Conservation (phyloP, 106 monocot species). For the Cymbidium sinense region DNA sequence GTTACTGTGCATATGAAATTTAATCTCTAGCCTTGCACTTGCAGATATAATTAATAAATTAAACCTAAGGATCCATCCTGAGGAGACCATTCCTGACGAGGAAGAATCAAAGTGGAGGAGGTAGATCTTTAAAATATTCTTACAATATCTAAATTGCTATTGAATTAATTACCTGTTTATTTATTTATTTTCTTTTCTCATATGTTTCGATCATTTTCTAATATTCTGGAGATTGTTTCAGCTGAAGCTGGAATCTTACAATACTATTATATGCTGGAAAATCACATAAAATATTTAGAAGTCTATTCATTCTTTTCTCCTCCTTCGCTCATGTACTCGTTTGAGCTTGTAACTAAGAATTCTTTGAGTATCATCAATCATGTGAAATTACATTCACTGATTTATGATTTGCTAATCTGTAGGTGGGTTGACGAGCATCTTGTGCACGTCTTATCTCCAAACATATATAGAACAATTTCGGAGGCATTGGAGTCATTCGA, state of each 20-base stretch:
- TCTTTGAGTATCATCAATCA: neutral
- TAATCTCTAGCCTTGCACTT: slow-evolving; percentile 1
- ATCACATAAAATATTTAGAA: neutral
- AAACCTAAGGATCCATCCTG: slow-evolving; percentile 41
- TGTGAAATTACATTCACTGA: neutral
- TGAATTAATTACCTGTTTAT: neutral
- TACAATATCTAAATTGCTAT: neutral
- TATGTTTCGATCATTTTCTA: neutral
- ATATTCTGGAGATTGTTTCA: too few species aligned
- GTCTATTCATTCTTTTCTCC: too few species aligned
- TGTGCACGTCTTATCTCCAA: slow-evolving; percentile 86
- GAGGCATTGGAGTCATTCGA: slow-evolving; percentile 90
- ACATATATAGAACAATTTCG: slow-evolving; percentile 78
- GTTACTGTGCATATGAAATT: neutral
- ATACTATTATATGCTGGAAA: neutral
- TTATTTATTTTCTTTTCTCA: neutral
- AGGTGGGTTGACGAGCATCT: slow-evolving; percentile 96
- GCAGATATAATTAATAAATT: slow-evolving; percentile 75
- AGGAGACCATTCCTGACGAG: slow-evolving; percentile 25
- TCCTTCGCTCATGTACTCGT: too few species aligned
- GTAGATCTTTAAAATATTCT: slow-evolving; percentile 25
- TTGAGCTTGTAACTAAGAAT: neutral
- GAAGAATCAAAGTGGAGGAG: slow-evolving; percentile 86
- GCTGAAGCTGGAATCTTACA: neutral
- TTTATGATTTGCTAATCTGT: slow-evolving; percentile 5